Evolutionary conservation across 2,329 filamentous ascomycete genomes (phyloP).

Genomic region (Colletotrichum ledebouriae): DNA sequence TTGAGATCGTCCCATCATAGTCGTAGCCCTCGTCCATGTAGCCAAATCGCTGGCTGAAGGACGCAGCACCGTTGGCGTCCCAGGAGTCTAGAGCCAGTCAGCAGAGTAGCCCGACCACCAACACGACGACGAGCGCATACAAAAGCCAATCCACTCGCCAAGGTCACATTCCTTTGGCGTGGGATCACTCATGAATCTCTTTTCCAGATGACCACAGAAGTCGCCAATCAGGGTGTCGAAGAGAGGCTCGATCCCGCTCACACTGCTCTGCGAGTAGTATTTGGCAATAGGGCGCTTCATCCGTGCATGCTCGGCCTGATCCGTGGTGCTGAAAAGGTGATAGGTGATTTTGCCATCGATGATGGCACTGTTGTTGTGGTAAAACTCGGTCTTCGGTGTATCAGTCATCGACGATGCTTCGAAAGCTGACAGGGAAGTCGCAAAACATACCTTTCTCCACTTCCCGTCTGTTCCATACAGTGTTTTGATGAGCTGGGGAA

Average conservation of each 20-base stretch:
- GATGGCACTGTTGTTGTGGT: slow-evolving; percentile 51
- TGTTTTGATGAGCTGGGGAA: slow-evolving; percentile 42
- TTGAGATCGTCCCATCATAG: slow-evolving; percentile 52
- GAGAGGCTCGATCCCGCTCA: slow-evolving; percentile 49
- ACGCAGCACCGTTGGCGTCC: slow-evolving; percentile 57
- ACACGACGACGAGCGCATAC: slow-evolving; percentile 54
- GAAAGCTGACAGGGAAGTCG: background rate
- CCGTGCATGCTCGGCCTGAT: slow-evolving; percentile 51
- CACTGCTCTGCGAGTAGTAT: slow-evolving; percentile 50
- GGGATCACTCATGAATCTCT: slow-evolving; percentile 47
- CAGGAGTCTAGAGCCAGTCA: slow-evolving; percentile 51
- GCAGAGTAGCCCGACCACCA: background rate
- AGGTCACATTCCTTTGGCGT: slow-evolving; percentile 47
- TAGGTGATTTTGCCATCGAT: slow-evolving; percentile 53
- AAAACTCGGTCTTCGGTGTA: slow-evolving; percentile 52
- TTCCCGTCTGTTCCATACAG: slow-evolving; percentile 16
- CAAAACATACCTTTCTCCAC: slow-evolving; percentile 12
- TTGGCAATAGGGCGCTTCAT: slow-evolving; percentile 55
- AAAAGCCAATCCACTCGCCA: slow-evolving; percentile 47
- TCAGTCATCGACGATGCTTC: background rate
- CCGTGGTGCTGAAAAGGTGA: slow-evolving; percentile 54
- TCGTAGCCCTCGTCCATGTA: slow-evolving; percentile 56
- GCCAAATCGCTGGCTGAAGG: slow-evolving; percentile 57
- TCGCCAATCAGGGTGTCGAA: slow-evolving; percentile 49
- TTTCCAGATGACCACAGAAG: slow-evolving; percentile 49